Evolutionary conservation across 1,139 yeast genomes (phyloP), one percentile per base, ranked within the genome.

Genomic region (Protomyces inouyei): DNA sequence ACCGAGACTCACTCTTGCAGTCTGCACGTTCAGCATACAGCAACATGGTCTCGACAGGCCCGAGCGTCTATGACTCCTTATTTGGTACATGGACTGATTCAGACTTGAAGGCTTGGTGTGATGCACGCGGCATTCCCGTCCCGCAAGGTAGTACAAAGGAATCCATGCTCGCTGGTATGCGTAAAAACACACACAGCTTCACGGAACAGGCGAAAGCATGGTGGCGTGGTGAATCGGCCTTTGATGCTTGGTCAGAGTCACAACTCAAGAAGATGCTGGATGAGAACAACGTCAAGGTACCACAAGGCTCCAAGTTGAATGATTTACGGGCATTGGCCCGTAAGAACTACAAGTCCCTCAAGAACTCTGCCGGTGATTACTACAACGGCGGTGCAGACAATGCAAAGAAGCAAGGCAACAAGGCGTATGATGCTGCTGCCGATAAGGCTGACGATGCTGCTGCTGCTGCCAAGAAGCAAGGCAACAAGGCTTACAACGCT

Each of bases 71-170:
- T 70, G 72, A 77, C 18, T 70, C 76, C 36, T 23, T 80, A 78
- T 77, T 83, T 68, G 80, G 81, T 64, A 71, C 78, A 6, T 83
- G 83, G 82, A 76, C 78, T 3, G 75, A 78, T 9, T 75, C 78
- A 3, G 82, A 81, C 67, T 70, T 83, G 57, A 73, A 76, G 68
- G 74, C 76, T 43, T 83, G 85, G 85, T 75, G 82, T 56, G 76
- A 76, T 61, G 71, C 75, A 61, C 84, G 82, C 70, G 76, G 76
- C 35, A 69, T 81, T 57, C 74, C 75, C 9, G 73, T 77, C 40
- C 76, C 77, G 28, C 76, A 77, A 64, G 72, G 74, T 40, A 67
- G 73, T 23, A 74, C 74, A 57, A 68, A 72, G 37, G 79, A 78
- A 45, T 77, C 78, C 9, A 38, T 81, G 61, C 71, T 76, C 5